Percentiles rank a stretch among this genome's conserved stretches.
Conservation (phyloP, 2,329 filamentous ascomycete species). For the Botrytis sinoallii region DNA sequence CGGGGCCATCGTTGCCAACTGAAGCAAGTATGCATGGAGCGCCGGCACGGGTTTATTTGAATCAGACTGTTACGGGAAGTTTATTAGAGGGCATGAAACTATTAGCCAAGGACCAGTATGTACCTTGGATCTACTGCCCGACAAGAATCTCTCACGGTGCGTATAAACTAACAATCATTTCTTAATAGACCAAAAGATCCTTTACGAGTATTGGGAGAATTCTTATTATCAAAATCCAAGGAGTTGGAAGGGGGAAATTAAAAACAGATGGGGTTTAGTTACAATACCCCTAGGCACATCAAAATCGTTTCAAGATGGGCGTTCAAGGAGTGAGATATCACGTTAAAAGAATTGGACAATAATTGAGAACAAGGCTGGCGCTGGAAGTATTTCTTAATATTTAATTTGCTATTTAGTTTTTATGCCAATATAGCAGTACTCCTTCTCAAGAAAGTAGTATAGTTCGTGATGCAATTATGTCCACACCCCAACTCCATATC, state of each 20-base stretch:
- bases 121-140: conserved; percentile 25
- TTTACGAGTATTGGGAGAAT: conserved; percentile 67
- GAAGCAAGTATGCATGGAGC: conserved; percentile 64
- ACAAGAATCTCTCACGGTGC: background rate
- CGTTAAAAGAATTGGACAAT: background rate
- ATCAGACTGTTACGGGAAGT: conserved; percentile 64
- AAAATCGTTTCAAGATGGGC: conserved; percentile 7
- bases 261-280: background rate
- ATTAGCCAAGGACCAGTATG: conserved; percentile 68
- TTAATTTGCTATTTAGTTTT: conserved; percentile 33
- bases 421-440: conserved; percentile 30
- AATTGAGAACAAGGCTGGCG: conserved; percentile 2
- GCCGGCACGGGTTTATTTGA: conserved; percentile 67
- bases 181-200: conserved; percentile 60
- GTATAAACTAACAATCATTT: conserved; percentile 6
- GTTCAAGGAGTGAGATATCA: conserved; percentile 1
- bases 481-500: conserved; percentile 35
- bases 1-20: conserved; percentile 51
- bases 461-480: conserved; percentile 26
- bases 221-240: conserved; percentile 63
- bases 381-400: conserved; percentile 33
- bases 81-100: conserved; percentile 73
- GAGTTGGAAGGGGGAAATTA: conserved; percentile 51
- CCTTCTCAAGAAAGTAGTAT: conserved; percentile 17
- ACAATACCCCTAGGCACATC: conserved; percentile 4